Percentiles rank a stretch among this genome's conserved stretches.
Conservation (phyloP, 495 filamentous ascomycete species). For the Ascobolus immersus region DNA sequence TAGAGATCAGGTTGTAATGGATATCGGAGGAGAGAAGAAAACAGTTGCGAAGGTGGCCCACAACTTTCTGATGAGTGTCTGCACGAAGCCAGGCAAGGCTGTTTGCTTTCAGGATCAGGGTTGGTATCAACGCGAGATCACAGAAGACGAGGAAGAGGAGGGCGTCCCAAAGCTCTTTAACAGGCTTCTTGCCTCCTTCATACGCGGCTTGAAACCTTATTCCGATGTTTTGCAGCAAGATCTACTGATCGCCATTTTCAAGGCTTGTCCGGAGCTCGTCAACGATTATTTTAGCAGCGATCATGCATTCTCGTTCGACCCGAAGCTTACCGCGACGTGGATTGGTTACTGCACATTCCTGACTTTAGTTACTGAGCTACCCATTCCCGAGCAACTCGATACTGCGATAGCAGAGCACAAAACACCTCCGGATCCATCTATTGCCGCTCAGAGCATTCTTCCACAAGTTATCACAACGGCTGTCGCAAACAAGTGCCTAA, state of each 20-base stretch:
- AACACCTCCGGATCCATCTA: conserved; percentile 46
- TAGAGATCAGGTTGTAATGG: conserved; percentile 9
- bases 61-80: conserved; percentile 12
- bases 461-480: conserved; percentile 61
- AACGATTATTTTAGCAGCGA: conserved; percentile 61
- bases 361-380: conserved; percentile 48
- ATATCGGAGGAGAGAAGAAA: conserved; percentile 7
- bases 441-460: conserved; percentile 62
- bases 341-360: conserved; percentile 75
- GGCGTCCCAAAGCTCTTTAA: conserved; percentile 32
- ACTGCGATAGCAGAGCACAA: conserved; percentile 21
- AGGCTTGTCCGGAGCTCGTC: conserved; percentile 55
- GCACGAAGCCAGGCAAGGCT: conserved; percentile 12
- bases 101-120: conserved; percentile 14
- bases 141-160: conserved; percentile 8
- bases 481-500: conserved; percentile 48
- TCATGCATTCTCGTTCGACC: conserved; percentile 55
- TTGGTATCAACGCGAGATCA: conserved; percentile 12
- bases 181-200: conserved; percentile 43
- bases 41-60: conserved; percentile 9
- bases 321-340: conserved; percentile 78
- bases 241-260: conserved; percentile 53
- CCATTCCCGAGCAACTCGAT: conserved; percentile 44
- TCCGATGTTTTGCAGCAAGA: conserved; percentile 56
- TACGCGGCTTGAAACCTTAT: conserved; percentile 60